Evolutionary conservation across 139 green algal genomes (phyloP), one percentile per base, ranked within the genome.

Genomic region (Chlorokybus atmophyticus): DNA sequence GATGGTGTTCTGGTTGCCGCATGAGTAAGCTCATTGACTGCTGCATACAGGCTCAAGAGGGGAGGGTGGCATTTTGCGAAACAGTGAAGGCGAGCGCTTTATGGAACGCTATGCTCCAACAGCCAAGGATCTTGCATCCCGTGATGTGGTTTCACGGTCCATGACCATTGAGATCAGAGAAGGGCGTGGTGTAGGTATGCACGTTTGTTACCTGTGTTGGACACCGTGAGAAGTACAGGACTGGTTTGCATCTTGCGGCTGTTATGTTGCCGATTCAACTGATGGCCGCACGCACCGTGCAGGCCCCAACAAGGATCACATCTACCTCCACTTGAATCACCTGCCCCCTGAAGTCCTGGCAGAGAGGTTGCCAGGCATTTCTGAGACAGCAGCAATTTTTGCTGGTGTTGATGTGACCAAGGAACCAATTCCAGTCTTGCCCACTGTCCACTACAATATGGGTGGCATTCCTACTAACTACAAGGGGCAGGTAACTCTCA

Each of bases 401-500:
- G 90, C 90, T 26, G 90, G 90, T 32, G 87, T 95, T 21, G 86
- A 93, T 57, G 87, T 95, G 26, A 95, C 87, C 32, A 93, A 93
- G 79, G 87, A 95, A 71, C 87, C 87, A 48, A 95, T 95, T 55
- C 87, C 90, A 0, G 90, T 98, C 41, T 64, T 98, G 21, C 90
- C 90, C 27, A 98, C 90, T 5, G 90, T 98, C 57, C 90, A 98
- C 74, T 97, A 98, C 80, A 97, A 97, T 79, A 97, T 97, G 90
- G 90, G 90, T 17, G 90, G 90, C 64, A 84, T 97, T 48, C 90
- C 90, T 32, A 98, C 90, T 56, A 97, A 96, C 78, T 87, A 92
- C 71, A 66, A 83, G 25, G 90, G 90, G 23, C 76, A 94, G 75
- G 60, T 64, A 7, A 32, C 26, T 0, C 27, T 53, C n/a, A n/a